Percentiles rank a stretch among this genome's conserved stretches.
phyloP scores from a whole-genome alignment of 495 filamentous ascomycete genomes.

The Extremus antarcticus region DNA sequence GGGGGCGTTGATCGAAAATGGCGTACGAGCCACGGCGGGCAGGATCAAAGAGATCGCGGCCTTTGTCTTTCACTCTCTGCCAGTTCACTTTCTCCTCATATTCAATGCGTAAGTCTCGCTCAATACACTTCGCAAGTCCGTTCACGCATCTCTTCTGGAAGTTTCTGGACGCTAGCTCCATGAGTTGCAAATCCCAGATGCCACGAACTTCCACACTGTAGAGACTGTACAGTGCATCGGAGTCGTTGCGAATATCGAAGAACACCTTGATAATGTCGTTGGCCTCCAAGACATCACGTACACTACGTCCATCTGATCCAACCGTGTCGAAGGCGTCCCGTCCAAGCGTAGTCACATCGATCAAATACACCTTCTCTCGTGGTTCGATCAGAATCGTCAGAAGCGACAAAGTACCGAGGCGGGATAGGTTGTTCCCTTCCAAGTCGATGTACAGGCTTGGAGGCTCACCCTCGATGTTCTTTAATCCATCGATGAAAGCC shows the following conservation, averaged over 20 bases:
- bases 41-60: neutral
- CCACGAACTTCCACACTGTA: constrained; percentile 32
- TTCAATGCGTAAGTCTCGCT: constrained; percentile 3
- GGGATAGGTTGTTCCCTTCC: constrained; percentile 41
- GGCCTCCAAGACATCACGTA: constrained; percentile 44
- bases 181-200: constrained; percentile 44
- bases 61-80: neutral
- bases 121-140: constrained; percentile 39
- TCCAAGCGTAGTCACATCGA: constrained; percentile 42
- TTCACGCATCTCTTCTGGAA: constrained; percentile 21
- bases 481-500: neutral
- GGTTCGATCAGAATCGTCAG: constrained; percentile 33
- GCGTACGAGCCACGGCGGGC: constrained; percentile 36
- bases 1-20: constrained; percentile 40
- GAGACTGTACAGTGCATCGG: constrained; percentile 43
- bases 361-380: constrained; percentile 19
- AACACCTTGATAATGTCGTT: constrained; percentile 38
- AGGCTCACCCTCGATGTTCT: neutral
- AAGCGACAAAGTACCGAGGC: constrained; percentile 42
- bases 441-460: constrained; percentile 35
- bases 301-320: constrained; percentile 23
- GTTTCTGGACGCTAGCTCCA: constrained; percentile 38
- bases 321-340: constrained; percentile 35
- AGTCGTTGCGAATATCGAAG: constrained; percentile 47
- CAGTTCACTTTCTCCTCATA: neutral